phyloP scores from a whole-genome alignment of 75 land plant genomes.

The Larix kaempferi region DNA sequence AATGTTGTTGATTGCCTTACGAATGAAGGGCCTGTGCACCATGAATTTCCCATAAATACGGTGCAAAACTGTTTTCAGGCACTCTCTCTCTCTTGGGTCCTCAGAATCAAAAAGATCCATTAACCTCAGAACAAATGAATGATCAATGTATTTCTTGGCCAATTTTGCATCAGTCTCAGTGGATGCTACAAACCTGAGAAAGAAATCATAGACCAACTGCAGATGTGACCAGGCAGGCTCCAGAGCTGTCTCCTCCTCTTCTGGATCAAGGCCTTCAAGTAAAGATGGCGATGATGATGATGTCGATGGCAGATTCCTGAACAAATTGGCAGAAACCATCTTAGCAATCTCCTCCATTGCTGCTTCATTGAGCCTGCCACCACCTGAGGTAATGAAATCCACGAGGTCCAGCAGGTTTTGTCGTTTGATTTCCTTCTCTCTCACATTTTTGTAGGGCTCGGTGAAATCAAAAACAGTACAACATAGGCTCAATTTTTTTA shows the following conservation, averaged over 20 bases:
- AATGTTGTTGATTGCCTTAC: constrained; percentile 56
- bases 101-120: constrained; percentile 61
- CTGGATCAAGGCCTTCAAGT: constrained; percentile 32
- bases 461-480: constrained; percentile 48
- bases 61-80: constrained; percentile 57
- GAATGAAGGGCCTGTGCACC: constrained; percentile 65
- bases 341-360: constrained; percentile 34
- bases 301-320: constrained; percentile 41
- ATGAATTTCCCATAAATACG: constrained; percentile 71
- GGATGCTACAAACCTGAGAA: constrained; percentile 46
- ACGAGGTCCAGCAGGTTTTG: constrained; percentile 46
- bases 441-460: constrained; percentile 31
- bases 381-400: constrained; percentile 28
- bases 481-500: constrained; percentile 52
- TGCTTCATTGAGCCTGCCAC: constrained; percentile 31
- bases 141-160: constrained; percentile 57
- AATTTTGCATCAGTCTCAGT: constrained; percentile 55
- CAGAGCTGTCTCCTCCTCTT: constrained; percentile 56
- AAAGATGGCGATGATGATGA: constrained; percentile 9
- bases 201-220: constrained; percentile 54
- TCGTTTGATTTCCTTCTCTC: constrained; percentile 54
- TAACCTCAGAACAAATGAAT: constrained; percentile 43
- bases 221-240: constrained; percentile 68
- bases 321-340: constrained; percentile 51
- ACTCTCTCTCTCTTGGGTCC: constrained; percentile 64